A percentile compares a stretch with the other conserved stretches of the same genome.
phyloP scores from a whole-genome alignment of 106 monocot genomes.

The Posidonia australis region DNA sequence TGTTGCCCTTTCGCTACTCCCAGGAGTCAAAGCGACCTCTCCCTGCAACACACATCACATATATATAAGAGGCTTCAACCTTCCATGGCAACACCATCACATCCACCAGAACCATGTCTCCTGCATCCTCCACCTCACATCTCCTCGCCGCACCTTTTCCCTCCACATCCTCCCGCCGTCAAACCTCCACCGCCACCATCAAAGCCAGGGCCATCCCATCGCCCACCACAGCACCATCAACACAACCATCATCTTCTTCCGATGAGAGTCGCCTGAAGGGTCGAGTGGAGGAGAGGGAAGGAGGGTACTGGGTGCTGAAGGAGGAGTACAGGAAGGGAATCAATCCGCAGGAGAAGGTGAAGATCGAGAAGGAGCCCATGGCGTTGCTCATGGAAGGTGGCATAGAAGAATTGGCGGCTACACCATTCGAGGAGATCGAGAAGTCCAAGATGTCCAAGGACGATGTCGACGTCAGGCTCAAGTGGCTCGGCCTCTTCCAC shows the following conservation, averaged over 20 bases:
- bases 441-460: slow-evolving; percentile 51
- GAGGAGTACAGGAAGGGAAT: slow-evolving; percentile 71
- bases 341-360: slow-evolving; percentile 83
- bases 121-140: not conserved
- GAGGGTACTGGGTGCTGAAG: slow-evolving; percentile 74
- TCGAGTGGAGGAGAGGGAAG: slow-evolving; percentile 67
- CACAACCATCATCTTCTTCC: not conserved
- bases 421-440: slow-evolving; percentile 56
- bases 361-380: slow-evolving; percentile 90
- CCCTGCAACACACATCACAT: not conserved
- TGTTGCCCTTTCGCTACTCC: not conserved
- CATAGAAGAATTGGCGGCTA: slow-evolving; percentile 45
- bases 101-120: slow-evolving; percentile 6
- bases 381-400: slow-evolving; percentile 51
- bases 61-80: not conserved
- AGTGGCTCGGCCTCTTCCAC: slow-evolving; percentile 99
- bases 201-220: not conserved
- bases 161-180: not conserved
- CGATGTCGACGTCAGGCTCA: slow-evolving; percentile 84
- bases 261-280: slow-evolving; percentile 36
- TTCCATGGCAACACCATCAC: not conserved
- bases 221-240: not conserved
- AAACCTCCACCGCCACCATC: not conserved
- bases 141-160: not conserved
- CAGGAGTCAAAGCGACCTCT: not conserved